Evolutionary conservation across 73 alveolate species (phyloP).

Genomic region (Tetrahymena borealis): DNA sequence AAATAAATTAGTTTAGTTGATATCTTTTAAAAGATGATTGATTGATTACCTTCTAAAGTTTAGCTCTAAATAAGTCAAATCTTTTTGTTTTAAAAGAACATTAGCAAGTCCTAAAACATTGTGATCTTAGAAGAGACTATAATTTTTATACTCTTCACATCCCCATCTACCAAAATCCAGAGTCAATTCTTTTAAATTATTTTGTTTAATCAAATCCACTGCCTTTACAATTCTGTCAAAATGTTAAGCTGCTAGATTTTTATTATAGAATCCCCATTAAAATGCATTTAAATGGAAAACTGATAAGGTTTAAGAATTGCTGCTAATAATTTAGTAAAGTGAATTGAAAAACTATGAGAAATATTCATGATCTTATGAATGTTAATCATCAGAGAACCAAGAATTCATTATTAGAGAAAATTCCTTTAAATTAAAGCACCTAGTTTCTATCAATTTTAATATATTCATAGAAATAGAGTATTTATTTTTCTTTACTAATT

Average conservation of each 20-base stretch:
- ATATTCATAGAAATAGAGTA: not conserved
- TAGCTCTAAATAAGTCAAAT: not conserved
- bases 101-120: not conserved
- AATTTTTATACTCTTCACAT: not conserved
- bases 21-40: too few species aligned
- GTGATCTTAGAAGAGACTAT: not conserved
- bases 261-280: not conserved
- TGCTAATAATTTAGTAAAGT: not conserved
- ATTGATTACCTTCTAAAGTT: not conserved
- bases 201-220: not conserved
- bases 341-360: not conserved
- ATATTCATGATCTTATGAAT: not conserved
- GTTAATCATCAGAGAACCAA: not conserved
- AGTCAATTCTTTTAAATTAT: not conserved
- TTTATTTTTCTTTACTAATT: not conserved
- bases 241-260: not conserved
- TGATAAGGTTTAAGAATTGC: not conserved
- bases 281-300: not conserved
- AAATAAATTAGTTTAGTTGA: not conserved
- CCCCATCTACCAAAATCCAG: not conserved
- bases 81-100: not conserved
- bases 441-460: not conserved
- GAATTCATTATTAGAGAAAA: not conserved
- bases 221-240: not conserved
- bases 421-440: not conserved